These are phyloP conservation scores for Exophiala bonariae DNA, from an alignment of 2,329 filamentous ascomycete genomes.

Conservation along the genomic window DNA sequence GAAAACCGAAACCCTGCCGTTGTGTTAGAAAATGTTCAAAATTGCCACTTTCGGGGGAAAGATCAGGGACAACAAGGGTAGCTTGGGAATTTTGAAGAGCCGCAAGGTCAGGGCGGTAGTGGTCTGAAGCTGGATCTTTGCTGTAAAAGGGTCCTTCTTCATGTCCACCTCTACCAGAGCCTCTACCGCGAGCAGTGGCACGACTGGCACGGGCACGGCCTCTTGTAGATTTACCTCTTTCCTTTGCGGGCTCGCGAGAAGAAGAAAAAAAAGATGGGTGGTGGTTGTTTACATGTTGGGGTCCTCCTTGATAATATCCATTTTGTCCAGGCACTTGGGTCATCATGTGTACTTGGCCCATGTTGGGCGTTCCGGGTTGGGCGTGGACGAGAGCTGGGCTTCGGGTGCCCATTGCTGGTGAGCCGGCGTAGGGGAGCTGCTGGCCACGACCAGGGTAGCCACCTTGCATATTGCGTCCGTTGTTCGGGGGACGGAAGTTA, in stretches of 20 bases:
- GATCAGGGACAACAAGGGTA: slow-evolving; percentile 46
- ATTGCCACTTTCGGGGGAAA: slow-evolving; percentile 68
- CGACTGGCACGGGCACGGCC: slow-evolving; percentile 26
- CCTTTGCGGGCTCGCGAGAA: slow-evolving; percentile 25
- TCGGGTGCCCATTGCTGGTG: slow-evolving; percentile 62
- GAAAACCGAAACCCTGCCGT: slow-evolving; percentile 44
- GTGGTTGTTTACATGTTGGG: slow-evolving; percentile 60
- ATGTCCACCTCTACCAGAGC: slow-evolving; percentile 25
- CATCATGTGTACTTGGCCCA: slow-evolving; percentile 69
- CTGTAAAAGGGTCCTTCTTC: slow-evolving; percentile 31
- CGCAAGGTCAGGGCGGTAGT: slow-evolving; percentile 26
- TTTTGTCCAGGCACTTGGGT: slow-evolving; percentile 63
- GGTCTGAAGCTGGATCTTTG: slow-evolving; percentile 29
- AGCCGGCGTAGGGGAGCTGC: slow-evolving; percentile 58
- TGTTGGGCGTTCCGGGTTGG: slow-evolving; percentile 65
- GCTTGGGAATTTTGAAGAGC: slow-evolving; percentile 25
- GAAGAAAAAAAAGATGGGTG: slow-evolving; percentile 38
- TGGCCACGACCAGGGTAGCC: slow-evolving; percentile 43
- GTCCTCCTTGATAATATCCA: slow-evolving; percentile 58
- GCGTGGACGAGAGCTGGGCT: slow-evolving; percentile 68
- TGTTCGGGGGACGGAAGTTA: slow-evolving; percentile 52
- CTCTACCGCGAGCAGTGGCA: slow-evolving; percentile 30
- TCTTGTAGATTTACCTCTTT: slow-evolving; percentile 37
- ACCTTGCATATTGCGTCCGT: slow-evolving; percentile 53
- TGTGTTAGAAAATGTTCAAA: slow-evolving; percentile 73